Evolutionary conservation across 2,329 filamentous ascomycete genomes (phyloP).

Genomic region (Paradendryphiella salina): DNA sequence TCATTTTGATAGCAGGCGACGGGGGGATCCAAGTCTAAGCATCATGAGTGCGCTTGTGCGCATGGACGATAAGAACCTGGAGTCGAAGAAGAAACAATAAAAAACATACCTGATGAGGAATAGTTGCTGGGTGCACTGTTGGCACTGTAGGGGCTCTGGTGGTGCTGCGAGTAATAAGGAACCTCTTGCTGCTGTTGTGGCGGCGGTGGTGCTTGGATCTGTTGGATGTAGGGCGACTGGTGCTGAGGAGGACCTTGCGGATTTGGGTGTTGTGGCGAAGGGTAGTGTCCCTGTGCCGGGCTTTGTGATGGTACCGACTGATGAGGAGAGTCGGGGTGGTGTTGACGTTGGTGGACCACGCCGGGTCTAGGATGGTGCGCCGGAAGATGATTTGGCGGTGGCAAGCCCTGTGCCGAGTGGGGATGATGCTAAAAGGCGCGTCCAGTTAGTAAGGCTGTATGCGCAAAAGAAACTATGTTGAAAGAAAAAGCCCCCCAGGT

Average conservation of each 20-base stretch:
- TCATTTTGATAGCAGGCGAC: slow-evolving; percentile 6
- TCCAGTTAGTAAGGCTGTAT: slow-evolving; percentile 36
- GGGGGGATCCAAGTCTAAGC: slow-evolving; percentile 13
- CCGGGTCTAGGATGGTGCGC: slow-evolving; percentile 71
- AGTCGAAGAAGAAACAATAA: slow-evolving; percentile 11
- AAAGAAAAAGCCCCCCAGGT: slow-evolving; percentile 18
- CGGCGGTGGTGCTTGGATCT: slow-evolving; percentile 63
- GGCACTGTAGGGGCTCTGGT: slow-evolving; percentile 82
- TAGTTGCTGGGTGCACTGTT: slow-evolving; percentile 82
- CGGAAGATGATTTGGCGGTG: slow-evolving; percentile 59
- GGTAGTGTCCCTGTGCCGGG: slow-evolving; percentile 62
- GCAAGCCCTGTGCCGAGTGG: slow-evolving; percentile 74
- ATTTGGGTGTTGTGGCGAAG: slow-evolving; percentile 67
- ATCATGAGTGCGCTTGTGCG: slow-evolving; percentile 16
- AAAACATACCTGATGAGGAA: slow-evolving; percentile 65
- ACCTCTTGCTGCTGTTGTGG: slow-evolving; percentile 68
- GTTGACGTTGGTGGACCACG: slow-evolving; percentile 61
- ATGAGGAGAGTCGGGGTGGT: slow-evolving; percentile 66
- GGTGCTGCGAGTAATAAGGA: slow-evolving; percentile 75
- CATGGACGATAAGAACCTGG: slow-evolving; percentile 11
- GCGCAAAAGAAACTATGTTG: slow-evolving; percentile 22
- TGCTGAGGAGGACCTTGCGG: slow-evolving; percentile 57
- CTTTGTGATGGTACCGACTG: slow-evolving; percentile 63
- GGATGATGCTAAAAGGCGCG: slow-evolving; percentile 67
- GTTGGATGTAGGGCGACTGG: slow-evolving; percentile 66